Base-by-base conservation (phyloP, 2,329 filamentous ascomycete genomes). In the Monilinia laxa region DNA sequence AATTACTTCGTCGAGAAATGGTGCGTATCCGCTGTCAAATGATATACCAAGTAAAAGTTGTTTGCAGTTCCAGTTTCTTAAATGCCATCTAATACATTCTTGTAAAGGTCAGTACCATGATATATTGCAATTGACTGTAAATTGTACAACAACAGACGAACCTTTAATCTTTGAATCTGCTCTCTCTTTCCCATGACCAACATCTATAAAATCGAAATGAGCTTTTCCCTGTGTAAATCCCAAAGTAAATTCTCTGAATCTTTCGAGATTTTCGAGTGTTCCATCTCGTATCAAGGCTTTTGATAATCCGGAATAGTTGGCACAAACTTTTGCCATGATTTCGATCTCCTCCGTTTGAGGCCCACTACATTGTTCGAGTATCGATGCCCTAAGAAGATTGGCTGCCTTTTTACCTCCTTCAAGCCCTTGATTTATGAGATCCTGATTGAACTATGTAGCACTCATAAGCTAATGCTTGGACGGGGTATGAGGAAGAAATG, bases 121-220 rank as follows among this genome's bases (percentile, higher is more conserved):
- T 52, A 12, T 4, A 16, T 14, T 38, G 28, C 20, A 38, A 12
- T 12, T 25, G 45, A 23, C 28, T 16, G 2, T 38, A n/a, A 51
- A 60, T 38, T 4, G 14, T 6, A n/a, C n/a, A n/a, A 51, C 20
- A 51, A 2, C 5, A 53, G 35, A 65, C 76, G 59, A 75, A 86
- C 85, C 85, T 80, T 81, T 83, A 70, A 89, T 84, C 75, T 89
- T 89, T 57, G 81, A 81, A 73, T 86, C 84, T 10, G 83, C 82
- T 60, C 83, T 79, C 71, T 87, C 85, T 74, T 86, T 87, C 55
- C 82, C 82, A 70, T 81, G 77, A 45, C 86, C 86, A 64, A 89
- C 82, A 72, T 89, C 86, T 67, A 88, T 79, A 78, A 88, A 89
- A 75, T 89, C 85, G 78, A 88, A 87, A 14, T 81, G 82, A 12